Evolutionary conservation across 225 moss, liverwort and hornwort genomes (phyloP).

Genomic region (Climacium dendroides): DNA sequence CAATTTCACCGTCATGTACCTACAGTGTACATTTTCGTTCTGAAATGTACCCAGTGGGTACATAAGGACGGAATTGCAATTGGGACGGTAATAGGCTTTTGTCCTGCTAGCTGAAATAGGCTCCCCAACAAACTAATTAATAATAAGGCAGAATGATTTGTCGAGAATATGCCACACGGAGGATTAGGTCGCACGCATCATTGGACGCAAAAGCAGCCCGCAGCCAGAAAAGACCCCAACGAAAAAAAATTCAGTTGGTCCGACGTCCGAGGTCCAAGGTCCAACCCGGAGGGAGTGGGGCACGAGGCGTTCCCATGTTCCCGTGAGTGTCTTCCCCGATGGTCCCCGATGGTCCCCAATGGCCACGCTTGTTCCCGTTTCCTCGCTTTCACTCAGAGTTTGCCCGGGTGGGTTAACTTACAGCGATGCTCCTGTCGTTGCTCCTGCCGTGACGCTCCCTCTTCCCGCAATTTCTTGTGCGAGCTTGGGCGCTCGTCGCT

Average conservation of each 20-base stretch:
- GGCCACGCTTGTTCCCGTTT: background rate
- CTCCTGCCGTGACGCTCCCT: background rate
- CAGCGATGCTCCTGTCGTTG: background rate
- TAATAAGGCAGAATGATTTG: background rate
- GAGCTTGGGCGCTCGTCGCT: background rate
- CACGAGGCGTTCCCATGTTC: background rate
- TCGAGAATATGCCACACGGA: background rate
- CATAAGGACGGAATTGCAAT: background rate
- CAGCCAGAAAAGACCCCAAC: background rate
- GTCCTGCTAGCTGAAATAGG: too few species aligned
- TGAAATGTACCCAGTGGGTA: fast-evolving
- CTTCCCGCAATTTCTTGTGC: background rate
- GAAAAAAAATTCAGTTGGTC: background rate
- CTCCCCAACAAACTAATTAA: background rate
- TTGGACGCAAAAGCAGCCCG: background rate
- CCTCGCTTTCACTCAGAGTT: background rate
- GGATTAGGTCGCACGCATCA: background rate
- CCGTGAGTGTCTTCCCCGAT: background rate
- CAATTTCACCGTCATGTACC: background rate
- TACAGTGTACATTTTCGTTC: background rate
- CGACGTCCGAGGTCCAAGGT: background rate
- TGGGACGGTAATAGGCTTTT: fast-evolving
- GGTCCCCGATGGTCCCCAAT: background rate
- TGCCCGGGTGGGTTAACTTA: background rate
- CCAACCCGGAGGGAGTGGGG: background rate